phyloP scores from a whole-genome alignment of 1,284 basidiomycete species.

The Pseudozyma tsukubaensis region DNA sequence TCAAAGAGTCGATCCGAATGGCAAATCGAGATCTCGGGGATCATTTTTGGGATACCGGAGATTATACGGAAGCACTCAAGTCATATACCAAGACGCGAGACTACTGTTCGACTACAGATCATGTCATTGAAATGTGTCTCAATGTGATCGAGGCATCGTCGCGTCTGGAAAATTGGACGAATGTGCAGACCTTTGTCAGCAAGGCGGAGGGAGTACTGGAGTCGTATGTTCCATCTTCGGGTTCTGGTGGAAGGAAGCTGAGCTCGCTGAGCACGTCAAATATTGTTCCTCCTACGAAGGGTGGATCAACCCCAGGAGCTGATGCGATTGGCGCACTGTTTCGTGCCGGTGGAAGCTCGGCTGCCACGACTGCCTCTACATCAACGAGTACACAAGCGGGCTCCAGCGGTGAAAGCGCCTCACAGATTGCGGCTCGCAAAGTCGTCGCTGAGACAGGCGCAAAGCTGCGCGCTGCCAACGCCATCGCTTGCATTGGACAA shows the following conservation, averaged over 20 bases:
- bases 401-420: conserved; percentile 23
- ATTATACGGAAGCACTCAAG: conserved; percentile 77
- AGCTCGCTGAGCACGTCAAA: conserved; percentile 28
- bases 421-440: conserved; percentile 30
- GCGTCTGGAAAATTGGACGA: conserved; percentile 83
- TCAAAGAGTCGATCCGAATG: conserved; percentile 93
- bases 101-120: conserved; percentile 83
- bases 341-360: conserved; percentile 57
- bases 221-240: conserved; percentile 70
- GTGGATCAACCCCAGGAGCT: conserved; percentile 50
- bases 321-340: conserved; percentile 67
- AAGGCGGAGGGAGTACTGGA: conserved; percentile 90
- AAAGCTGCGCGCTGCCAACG: conserved; percentile 82
- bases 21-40: conserved; percentile 84
- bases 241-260: conserved; percentile 70
- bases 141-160: conserved; percentile 74
- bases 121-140: conserved; percentile 79
- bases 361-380: conserved; percentile 7
- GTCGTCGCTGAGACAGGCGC: conserved; percentile 72
- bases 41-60: conserved; percentile 78
- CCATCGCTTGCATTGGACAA: conserved; percentile 78
- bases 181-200: conserved; percentile 85
- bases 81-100: conserved; percentile 86
- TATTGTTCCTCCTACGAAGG: conserved; percentile 44
- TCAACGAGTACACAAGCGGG: conserved; percentile 18